Percentiles rank a stretch among this genome's conserved stretches.
phyloP scores from a whole-genome alignment of 345 rosid species.

The Eucalyptus cloeziana region DNA sequence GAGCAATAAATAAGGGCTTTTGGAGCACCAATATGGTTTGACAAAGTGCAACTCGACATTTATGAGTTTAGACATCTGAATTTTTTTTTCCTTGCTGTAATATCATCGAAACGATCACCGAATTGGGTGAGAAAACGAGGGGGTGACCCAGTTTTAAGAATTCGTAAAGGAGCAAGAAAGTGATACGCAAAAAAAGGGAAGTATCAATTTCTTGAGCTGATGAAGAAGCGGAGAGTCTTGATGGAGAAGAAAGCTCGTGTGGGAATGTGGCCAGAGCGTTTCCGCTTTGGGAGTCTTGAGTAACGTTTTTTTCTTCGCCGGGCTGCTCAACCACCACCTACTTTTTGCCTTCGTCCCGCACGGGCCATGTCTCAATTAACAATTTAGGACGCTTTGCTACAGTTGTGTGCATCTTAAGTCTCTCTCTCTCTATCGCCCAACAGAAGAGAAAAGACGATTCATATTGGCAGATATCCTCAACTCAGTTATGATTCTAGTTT shows the following conservation, averaged over 20 bases:
- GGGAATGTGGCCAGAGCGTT: background rate
- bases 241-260: background rate
- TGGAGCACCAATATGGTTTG: background rate
- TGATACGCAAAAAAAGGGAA: background rate
- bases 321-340: conserved; percentile 38
- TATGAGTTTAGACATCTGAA: background rate
- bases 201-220: background rate
- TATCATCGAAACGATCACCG: background rate
- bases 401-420: background rate
- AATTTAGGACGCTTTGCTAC: background rate
- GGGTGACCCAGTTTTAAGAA: background rate
- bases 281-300: background rate
- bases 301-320: background rate
- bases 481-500: background rate
- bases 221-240: background rate
- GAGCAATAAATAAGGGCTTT: background rate
- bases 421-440: background rate
- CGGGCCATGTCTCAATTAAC: background rate
- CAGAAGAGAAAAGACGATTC: background rate
- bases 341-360: background rate
- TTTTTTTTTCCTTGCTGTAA: background rate
- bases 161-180: background rate
- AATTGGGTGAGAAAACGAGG: background rate
- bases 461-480: background rate
- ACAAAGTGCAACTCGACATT: background rate